phyloP scores from a whole-genome alignment of 805 yeast genomes.

The Saccharomycopsis sp. region DNA sequence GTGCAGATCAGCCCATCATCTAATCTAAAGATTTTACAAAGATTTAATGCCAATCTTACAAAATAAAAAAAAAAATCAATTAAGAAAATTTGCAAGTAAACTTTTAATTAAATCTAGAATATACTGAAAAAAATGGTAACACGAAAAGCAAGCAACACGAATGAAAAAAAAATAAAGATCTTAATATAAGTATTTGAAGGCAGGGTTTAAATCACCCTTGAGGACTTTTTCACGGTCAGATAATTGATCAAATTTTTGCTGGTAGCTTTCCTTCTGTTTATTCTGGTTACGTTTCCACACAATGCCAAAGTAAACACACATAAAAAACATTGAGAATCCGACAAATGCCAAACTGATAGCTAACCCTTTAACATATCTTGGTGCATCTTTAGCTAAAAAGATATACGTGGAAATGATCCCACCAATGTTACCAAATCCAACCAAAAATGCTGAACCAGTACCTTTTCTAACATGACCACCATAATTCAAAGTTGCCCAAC shows the following conservation, averaged over 20 bases:
- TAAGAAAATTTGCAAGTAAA: not conserved
- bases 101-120: no score
- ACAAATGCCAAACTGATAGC: slow-evolving; percentile 43
- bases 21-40: no score
- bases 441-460: slow-evolving; percentile 52
- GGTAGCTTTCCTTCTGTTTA: slow-evolving; percentile 27
- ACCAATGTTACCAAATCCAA: slow-evolving; percentile 70
- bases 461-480: slow-evolving; percentile 54
- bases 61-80: no score
- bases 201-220: slow-evolving; percentile 33
- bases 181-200: slow-evolving; percentile 30
- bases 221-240: slow-evolving; percentile 28
- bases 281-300: slow-evolving; percentile 12
- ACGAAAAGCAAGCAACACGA: not conserved
- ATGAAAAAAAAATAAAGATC: not conserved
- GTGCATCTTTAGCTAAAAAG: slow-evolving; percentile 49
- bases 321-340: slow-evolving; percentile 34
- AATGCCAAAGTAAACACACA: slow-evolving; percentile 26
- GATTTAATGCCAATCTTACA: no score
- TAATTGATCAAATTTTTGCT: slow-evolving; percentile 26
- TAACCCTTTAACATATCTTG: slow-evolving; percentile 51
- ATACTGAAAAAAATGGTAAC: not conserved
- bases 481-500: slow-evolving; percentile 55
- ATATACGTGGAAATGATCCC: slow-evolving; percentile 59
- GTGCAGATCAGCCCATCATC: no score